Evolutionary conservation across 164 flowering plant genomes (phyloP).

Genomic region (Liquidambar formosana): DNA sequence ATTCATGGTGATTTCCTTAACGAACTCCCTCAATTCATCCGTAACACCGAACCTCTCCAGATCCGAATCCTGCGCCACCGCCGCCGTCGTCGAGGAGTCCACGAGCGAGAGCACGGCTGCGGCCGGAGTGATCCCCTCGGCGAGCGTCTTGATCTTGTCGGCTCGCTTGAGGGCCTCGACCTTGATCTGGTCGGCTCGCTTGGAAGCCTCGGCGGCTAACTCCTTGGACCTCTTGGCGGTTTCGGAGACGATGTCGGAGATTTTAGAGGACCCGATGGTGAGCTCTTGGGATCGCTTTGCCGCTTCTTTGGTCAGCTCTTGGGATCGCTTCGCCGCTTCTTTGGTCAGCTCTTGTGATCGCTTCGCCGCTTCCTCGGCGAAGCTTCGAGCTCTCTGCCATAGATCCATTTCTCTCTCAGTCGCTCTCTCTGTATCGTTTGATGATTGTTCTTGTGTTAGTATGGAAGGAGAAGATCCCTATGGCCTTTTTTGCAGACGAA

Average conservation of each 20-base stretch:
- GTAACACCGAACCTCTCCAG: slow-evolving; percentile 74
- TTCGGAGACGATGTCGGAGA: slow-evolving; percentile 62
- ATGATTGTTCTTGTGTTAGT: not conserved
- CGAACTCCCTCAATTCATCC: slow-evolving; percentile 80
- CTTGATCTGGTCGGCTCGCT: slow-evolving; percentile 50
- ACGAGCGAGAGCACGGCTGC: slow-evolving; percentile 20
- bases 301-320: slow-evolving; percentile 56
- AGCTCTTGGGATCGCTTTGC: slow-evolving; percentile 61
- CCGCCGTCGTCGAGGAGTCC: slow-evolving; percentile 21
- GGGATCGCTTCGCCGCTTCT: slow-evolving; percentile 62
- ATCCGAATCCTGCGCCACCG: slow-evolving; percentile 26
- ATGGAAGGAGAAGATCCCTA: not conserved
- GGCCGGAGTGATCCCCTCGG: slow-evolving; percentile 43
- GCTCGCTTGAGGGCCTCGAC: slow-evolving; percentile 34
- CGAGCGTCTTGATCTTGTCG: slow-evolving; percentile 60
- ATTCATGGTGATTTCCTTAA: slow-evolving; percentile 56
- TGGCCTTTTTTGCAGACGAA: no score
- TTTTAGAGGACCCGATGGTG: slow-evolving; percentile 44
- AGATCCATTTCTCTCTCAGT: slow-evolving; percentile 47
- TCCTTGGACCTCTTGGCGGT: slow-evolving; percentile 68
- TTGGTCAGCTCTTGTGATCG: slow-evolving; percentile 52
- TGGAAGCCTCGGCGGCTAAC: slow-evolving; percentile 67
- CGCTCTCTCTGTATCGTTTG: not conserved
- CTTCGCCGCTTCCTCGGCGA: slow-evolving; percentile 78
- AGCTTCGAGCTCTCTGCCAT: slow-evolving; percentile 64